Conservation (phyloP, 2,329 filamentous ascomycete genomes). For the Phialocephala sp. region DNA sequence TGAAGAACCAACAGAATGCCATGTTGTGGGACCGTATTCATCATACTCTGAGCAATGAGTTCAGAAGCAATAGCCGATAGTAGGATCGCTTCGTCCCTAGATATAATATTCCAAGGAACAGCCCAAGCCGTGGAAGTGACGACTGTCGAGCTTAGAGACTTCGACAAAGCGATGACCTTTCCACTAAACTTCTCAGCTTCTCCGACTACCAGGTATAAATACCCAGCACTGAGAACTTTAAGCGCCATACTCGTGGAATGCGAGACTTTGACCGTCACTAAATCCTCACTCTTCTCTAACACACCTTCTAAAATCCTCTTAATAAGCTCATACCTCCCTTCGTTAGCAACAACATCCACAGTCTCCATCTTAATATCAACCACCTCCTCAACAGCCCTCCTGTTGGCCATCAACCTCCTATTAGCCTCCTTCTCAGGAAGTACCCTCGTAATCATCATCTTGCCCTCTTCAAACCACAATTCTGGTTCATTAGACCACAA, state of each 20-base stretch:
- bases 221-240: conserved; percentile 3
- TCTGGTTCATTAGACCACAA: conserved; percentile 34
- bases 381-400: conserved; percentile 24
- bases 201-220: conserved; percentile 11
- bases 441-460: conserved; percentile 25
- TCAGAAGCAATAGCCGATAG: conserved; percentile 14
- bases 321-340: conserved; percentile 14
- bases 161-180: conserved; percentile 19
- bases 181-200: not conserved
- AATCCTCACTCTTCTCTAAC: not conserved
- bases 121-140: conserved; percentile 4
- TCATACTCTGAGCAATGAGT: conserved; percentile 10
- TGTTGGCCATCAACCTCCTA: conserved; percentile 25
- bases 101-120: conserved; percentile 13
- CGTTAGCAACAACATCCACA: conserved; percentile 5
- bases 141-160: conserved; percentile 8
- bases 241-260: conserved; percentile 17
- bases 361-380: conserved; percentile 2
- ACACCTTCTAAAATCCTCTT: not conserved
- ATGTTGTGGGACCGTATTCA: not conserved
- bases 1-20: conserved; percentile 15
- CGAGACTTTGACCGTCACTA: conserved; percentile 15
- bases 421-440: conserved; percentile 12
- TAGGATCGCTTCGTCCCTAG: conserved; percentile 11
- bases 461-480: conserved; percentile 22